Base-by-base conservation (phyloP, 2,329 filamentous ascomycete species). In the Penicillium oxalicum region DNA sequence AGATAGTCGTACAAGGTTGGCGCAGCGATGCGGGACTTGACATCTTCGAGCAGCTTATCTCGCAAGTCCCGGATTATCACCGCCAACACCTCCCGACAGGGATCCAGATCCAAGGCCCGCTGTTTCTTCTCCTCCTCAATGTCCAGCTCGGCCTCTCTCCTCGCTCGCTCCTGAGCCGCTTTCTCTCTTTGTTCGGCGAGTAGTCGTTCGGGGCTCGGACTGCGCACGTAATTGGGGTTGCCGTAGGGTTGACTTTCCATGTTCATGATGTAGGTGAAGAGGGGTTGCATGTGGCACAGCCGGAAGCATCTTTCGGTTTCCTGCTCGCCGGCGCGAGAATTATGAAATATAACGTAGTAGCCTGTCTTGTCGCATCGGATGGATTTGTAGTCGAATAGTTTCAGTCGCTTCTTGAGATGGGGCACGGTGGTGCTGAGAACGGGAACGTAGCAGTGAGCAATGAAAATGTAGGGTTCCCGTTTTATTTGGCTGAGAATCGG, bases 211-310 rank as follows among this genome's bases (percentile, higher is more conserved):
- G 72, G 74, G 51, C 70, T 75, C 26, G 68, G 71, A 52, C 70
- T 75, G 55, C 70, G 66, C 57, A 81, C 76, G 59, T 84, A 83
- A 55, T 81, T 76, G 9, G 81, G 80, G 60, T 84, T 83, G 36
- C 83, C 82, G 60, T 83, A 82, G 53, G 79, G 77, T 55, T 86
- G 86, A 48, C 89, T 83, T 64, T 91, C 86, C 89, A 98, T 95
- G 39, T 83, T 81, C 87, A 98, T 91, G 51, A 80, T 78, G 59
- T 97, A 97, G 1, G 87, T 96, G 73, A 98, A 98, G 54, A 98
- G 81, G 5, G 87, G 80, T 38, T 86, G 85, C 65, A 87, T 85
- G 65, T 96, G 84, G 56, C 87, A 90, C 44, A 84, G 80, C 46
- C 81, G 78, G 67, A 82, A 91, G 65, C 91, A 96, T 53, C 87